Evolutionary conservation across 208 protist species (phyloP).

Genomic region (Acanthamoeba healyi): DNA sequence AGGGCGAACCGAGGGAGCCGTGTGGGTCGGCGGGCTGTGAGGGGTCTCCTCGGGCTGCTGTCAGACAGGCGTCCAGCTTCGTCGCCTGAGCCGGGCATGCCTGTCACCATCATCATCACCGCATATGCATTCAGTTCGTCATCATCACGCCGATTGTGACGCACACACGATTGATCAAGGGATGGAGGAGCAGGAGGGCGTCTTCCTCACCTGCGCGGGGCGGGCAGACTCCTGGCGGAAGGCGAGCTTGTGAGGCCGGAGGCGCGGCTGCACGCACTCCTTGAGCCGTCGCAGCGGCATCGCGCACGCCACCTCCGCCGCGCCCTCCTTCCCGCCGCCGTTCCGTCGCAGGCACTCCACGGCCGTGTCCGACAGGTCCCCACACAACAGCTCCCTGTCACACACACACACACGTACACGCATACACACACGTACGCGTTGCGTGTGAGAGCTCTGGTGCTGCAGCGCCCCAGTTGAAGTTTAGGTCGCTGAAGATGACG

Average conservation of each 20-base stretch:
- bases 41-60: too few species aligned
- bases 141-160: too few species aligned
- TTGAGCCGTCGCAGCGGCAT: not conserved
- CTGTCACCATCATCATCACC: too few species aligned
- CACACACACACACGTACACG: too few species aligned
- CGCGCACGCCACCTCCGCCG: not conserved
- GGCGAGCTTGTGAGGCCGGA: conserved; percentile 6
- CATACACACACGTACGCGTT: too few species aligned
- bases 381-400: conserved; percentile 26
- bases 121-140: not conserved
- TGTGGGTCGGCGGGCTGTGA: too few species aligned
- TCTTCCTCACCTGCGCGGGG: not conserved
- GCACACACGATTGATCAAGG: not conserved
- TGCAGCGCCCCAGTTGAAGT: too few species aligned
- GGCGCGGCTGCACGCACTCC: conserved; percentile 32
- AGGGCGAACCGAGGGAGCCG: too few species aligned
- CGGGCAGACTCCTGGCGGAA: conserved; percentile 4
- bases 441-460: too few species aligned
- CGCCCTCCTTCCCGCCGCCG: not conserved
- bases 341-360: conserved; percentile 4
- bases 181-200: not conserved
- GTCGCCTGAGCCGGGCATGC: not conserved
- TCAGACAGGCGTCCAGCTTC: not conserved
- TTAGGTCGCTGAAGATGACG: too few species aligned
- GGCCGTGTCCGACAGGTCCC: conserved; percentile 22